Conservation (phyloP, 23 red algal species). For the Gracilaria domingensis region DNA sequence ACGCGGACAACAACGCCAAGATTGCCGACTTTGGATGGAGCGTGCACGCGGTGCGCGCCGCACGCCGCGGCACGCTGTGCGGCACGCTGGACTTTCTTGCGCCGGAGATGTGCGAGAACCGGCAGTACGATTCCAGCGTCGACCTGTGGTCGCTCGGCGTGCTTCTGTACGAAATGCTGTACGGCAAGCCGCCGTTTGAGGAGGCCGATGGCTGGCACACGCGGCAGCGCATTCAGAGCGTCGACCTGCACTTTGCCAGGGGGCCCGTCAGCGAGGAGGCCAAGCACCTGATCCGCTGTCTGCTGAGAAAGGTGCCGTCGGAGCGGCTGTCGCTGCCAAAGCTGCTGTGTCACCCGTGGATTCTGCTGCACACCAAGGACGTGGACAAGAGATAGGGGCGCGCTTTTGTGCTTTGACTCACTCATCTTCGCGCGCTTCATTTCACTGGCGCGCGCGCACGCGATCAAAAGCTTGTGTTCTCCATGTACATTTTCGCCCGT, state of each 20-base stretch:
- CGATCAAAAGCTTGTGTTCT: too few species aligned
- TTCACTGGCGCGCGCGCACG: too few species aligned
- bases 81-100: slow-evolving; percentile 98
- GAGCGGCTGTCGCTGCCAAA: slow-evolving; percentile 70
- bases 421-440: neutral
- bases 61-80: slow-evolving; percentile 83
- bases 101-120: slow-evolving; percentile 91
- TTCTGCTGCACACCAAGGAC: slow-evolving; percentile 36
- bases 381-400: neutral
- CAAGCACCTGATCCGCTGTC: slow-evolving; percentile 84
- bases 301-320: slow-evolving; percentile 76
- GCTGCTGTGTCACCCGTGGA: slow-evolving; percentile 91
- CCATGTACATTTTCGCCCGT: too few species aligned
- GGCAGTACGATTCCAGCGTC: slow-evolving; percentile 78
- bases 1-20: slow-evolving; percentile 68
- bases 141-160: slow-evolving; percentile 97
- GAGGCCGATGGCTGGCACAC: slow-evolving; percentile 79
- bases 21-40: slow-evolving; percentile 97
- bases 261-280: slow-evolving; percentile 65
- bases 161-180: slow-evolving; percentile 95
- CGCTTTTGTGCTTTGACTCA: neutral
- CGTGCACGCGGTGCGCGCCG: slow-evolving; percentile 80
- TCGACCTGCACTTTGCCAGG: slow-evolving; percentile 73
- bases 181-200: slow-evolving; percentile 92
- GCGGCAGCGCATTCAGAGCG: slow-evolving; percentile 74